Evolutionary conservation across 192 early-diverging fungal species (phyloP).

Genomic region (Backusella psychrophila): DNA sequence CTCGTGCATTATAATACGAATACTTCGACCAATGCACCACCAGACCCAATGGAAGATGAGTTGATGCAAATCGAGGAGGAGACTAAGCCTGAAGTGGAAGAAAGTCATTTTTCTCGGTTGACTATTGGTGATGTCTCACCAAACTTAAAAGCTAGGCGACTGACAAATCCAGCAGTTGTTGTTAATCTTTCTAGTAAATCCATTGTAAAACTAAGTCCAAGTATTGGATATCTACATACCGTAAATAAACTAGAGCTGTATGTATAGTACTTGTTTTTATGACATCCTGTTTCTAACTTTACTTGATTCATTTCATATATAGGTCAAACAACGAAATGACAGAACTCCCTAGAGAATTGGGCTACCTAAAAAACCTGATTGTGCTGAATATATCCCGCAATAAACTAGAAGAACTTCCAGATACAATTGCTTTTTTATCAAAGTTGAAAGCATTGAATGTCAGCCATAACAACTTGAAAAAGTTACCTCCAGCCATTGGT

Average conservation of each 20-base stretch:
- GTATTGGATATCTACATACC: conserved; percentile 4
- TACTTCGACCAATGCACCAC: not conserved
- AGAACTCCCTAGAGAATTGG: conserved; percentile 34
- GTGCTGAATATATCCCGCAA: conserved; percentile 63
- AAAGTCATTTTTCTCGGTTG: not conserved
- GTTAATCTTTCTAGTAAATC: conserved; percentile 4
- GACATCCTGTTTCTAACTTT: not conserved
- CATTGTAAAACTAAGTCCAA: conserved; percentile 5
- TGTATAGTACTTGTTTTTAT: not conserved
- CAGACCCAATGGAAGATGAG: conserved; percentile 8
- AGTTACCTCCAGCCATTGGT: conserved; percentile 60
- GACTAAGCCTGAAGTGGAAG: not conserved
- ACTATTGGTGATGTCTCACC: conserved; percentile 10
- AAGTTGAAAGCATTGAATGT: conserved; percentile 66
- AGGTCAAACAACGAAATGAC: conserved; percentile 17
- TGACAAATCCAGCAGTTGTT: not conserved
- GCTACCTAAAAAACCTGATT: conserved; percentile 58
- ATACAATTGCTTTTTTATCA: conserved; percentile 62
- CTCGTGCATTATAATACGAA: conserved; percentile 4
- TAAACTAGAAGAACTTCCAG: conserved; percentile 57
- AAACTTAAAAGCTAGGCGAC: not conserved
- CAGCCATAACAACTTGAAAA: conserved; percentile 57
- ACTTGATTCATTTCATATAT: conserved; percentile 6
- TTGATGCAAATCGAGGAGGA: conserved; percentile 11
- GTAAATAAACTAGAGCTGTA: conserved; percentile 1